Base-by-base conservation (phyloP, 1,284 basidiomycete species). In the Sutorius eximius region DNA sequence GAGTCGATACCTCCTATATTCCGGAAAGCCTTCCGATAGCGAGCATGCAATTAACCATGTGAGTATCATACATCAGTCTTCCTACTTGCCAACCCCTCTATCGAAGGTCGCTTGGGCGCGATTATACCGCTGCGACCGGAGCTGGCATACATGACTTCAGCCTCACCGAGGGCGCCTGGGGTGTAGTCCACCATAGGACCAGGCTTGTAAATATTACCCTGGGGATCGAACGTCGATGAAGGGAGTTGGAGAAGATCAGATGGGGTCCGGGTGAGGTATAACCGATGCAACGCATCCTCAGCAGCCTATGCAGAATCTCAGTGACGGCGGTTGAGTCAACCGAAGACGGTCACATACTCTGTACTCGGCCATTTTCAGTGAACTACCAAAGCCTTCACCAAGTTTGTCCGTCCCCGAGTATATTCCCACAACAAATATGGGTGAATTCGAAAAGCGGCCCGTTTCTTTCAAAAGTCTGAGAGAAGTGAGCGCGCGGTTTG, bases 291-390 rank as follows among this genome's bases (percentile, higher is more conserved):
- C 0, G 92, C 83, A 67, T 94, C 89, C 71, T 94, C 91, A 5
- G 92, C 91, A 20, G 92, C 91, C 87, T 91, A 60, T 34, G 46
- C 30, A 36, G 49, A 51, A 29, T 27, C 24, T 42, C 20, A 34
- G 33, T 15, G 20, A 55, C 55, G 45, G 27, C 6, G 10, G 29
- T 34, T 38, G 34, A 24, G 16, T 29, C 18, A 7, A 11, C 41
- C 9, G 27, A 43, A 36, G 22, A 32, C 27, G 29, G 30, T 46
- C 12, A 24, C 84, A 59, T 69, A 93, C 95, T 56, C 97, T 80
- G 74, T 86, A 97, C 73, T 98, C 93, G 16, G 95, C 95, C 96
- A 99, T 99, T 68, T 85, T 86, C 55, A 98, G 77, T 16, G 91
- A 94, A 63, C 86, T 91, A 45, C 97, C 97, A 67, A 94, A 94